phyloP scores from a whole-genome alignment of 2,329 filamentous ascomycete genomes.

The Neoscytalidium dimidiatum region DNA sequence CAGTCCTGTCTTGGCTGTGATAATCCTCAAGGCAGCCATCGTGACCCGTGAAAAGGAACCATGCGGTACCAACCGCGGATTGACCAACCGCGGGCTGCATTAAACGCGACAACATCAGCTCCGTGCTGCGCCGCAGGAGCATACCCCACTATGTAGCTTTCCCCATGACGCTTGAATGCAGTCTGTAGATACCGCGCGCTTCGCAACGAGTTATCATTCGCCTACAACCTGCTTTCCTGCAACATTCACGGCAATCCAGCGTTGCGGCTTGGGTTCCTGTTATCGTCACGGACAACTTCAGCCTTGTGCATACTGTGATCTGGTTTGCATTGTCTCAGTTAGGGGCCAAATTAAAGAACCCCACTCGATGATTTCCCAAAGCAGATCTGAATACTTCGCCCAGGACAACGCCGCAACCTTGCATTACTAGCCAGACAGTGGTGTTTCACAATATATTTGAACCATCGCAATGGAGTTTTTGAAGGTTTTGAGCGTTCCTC shows the following conservation, averaged over 20 bases:
- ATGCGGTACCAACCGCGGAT: neutral
- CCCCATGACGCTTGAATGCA: neutral
- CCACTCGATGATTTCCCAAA: constrained; percentile 13
- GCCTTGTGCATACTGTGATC: constrained; percentile 2
- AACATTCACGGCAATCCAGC: neutral
- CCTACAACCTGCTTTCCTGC: neutral
- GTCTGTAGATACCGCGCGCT: neutral
- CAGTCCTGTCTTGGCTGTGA: neutral
- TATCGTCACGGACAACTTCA: neutral
- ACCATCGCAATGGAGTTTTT: constrained; percentile 23
- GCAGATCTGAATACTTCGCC: constrained; percentile 12
- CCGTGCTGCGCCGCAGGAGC: neutral
- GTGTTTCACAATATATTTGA: constrained; percentile 10
- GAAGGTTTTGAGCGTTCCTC: constrained; percentile 22
- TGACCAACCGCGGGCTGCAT: neutral
- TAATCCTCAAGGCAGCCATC: neutral
- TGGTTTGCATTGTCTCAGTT: constrained; percentile 8
- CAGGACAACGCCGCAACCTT: constrained; percentile 14
- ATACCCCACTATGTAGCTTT: neutral
- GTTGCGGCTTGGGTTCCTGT: neutral
- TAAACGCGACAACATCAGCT: neutral
- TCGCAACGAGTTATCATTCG: neutral
- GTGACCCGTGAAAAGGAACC: neutral
- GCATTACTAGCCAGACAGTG: neutral
- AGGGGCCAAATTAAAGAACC: constrained; percentile 17